Evolutionary conservation across 2,329 filamentous ascomycete genomes (phyloP).

Genomic region (Cylindrodendrum hubeiense): DNA sequence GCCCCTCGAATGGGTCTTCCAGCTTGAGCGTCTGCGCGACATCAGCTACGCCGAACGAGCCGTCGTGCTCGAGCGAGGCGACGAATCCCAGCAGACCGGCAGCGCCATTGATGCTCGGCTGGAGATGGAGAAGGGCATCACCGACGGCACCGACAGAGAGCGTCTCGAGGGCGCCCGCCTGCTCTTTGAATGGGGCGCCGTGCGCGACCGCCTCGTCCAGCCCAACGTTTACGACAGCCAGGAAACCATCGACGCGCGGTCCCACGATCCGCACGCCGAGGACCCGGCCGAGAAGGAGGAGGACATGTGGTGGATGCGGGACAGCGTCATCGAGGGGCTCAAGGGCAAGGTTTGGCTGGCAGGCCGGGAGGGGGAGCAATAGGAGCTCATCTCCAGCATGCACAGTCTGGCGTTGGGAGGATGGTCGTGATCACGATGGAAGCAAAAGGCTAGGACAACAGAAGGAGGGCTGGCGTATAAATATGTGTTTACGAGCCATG

Average conservation of each 20-base stretch:
- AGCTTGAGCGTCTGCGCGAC: conserved; percentile 65
- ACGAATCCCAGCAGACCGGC: conserved; percentile 61
- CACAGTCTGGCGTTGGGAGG: background rate
- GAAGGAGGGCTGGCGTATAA: background rate
- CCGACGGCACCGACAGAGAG: conserved; percentile 55
- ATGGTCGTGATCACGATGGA: background rate
- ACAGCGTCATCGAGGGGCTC: conserved; percentile 66
- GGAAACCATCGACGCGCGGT: conserved; percentile 47
- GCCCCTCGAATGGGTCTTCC: conserved; percentile 82
- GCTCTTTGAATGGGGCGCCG: conserved; percentile 69
- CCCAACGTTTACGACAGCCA: conserved; percentile 49
- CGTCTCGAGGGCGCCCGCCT: conserved; percentile 62
- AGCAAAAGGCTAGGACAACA: background rate
- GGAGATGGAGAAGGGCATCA: conserved; percentile 67
- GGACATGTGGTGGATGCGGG: conserved; percentile 66
- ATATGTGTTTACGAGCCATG: conserved; percentile 22
- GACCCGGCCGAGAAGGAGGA: conserved; percentile 44
- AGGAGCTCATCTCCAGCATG: conserved; percentile 18
- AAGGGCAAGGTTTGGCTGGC: conserved; percentile 68
- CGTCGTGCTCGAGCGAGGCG: conserved; percentile 67
- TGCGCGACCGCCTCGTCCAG: conserved; percentile 52
- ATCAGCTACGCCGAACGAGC: conserved; percentile 76
- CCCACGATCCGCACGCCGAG: conserved; percentile 30
- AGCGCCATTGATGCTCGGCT: conserved; percentile 77
- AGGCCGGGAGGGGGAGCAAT: conserved; percentile 52